Base-by-base conservation (phyloP, 176 grass and related monocot species). In the Lolium multiflorum region DNA sequence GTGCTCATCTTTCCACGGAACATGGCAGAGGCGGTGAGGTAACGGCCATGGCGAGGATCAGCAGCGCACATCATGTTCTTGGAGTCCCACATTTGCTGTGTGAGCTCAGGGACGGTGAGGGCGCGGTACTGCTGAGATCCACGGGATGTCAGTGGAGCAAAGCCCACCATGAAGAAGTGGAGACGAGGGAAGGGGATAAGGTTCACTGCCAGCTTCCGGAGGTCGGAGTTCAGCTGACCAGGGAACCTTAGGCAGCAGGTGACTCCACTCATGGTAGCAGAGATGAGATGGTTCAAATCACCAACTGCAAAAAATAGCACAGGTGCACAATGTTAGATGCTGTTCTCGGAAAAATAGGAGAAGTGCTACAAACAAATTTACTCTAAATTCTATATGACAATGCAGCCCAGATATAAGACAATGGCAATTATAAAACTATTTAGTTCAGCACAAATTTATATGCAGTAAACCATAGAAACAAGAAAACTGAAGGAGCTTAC, bases 61-160 rank as follows among this genome's bases (percentile, higher is more conserved):
- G 94, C 94, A 1, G 94, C 94, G 3, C 94, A 96, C 94, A 96
- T 96, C 94, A 96, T 96, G 89, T 96, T 96, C 89, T 96, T 96
- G 18, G 94, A 35, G 44, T 96, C 94, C 94, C 94, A 96, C 94
- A 96, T 96, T 88, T 96, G 94, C 49, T 96, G 94, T 13, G 94
- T 96, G 15, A 96, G 89, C 87, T 96, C 94, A 1, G 94, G 94
- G 68, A 96, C 94, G 3, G 94, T 96, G 18, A 96, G 91, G 67
- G 94, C 89, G 11, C 94, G 84, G 84, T 96, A 96, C 87, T 96
- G 94, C 81, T 96, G 94, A 46, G 94, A 96, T 12, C 94, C 94
- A 71, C 94, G 91, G 4, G 94, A 96, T 11, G 93, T 95, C 85
- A 95, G 37, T 0, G 90, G 90, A 6, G 93, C 93, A 0, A 95